phyloP scores from a whole-genome alignment of 2,329 filamentous ascomycete species.

The Pyrenophora tritici-repentis region DNA sequence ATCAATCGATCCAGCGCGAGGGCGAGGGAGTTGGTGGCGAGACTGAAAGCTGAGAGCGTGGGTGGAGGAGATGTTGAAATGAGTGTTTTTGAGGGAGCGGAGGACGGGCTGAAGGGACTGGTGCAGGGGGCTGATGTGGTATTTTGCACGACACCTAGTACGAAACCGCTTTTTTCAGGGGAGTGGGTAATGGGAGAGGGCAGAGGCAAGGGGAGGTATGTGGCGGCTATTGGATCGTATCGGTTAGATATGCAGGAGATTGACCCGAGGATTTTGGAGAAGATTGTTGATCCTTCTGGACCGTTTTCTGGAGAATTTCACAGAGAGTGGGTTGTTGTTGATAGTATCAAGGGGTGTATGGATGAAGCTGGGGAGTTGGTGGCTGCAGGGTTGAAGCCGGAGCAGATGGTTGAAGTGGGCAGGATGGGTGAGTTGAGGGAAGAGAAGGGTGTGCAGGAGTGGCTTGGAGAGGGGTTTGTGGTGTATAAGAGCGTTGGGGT shows the following conservation, averaged over 20 bases:
- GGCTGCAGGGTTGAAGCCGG: slow-evolving; percentile 39
- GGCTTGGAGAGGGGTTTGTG: slow-evolving; percentile 46
- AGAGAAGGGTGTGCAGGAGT: neutral
- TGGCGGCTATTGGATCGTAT: slow-evolving; percentile 38
- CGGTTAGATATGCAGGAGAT: slow-evolving; percentile 55
- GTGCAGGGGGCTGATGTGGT: slow-evolving; percentile 46
- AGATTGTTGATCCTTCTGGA: slow-evolving; percentile 6
- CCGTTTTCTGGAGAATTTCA: slow-evolving; percentile 2
- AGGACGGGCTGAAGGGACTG: neutral
- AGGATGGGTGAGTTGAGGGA: slow-evolving; percentile 2
- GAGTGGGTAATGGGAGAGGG: slow-evolving; percentile 34
- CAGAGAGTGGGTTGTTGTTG: slow-evolving; percentile 26
- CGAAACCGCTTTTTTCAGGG: slow-evolving; percentile 50
- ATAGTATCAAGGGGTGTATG: slow-evolving; percentile 49
- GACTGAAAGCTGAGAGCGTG: slow-evolving; percentile 6
- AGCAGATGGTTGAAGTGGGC: slow-evolving; percentile 21
- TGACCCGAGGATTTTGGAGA: slow-evolving; percentile 50
- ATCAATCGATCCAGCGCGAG: slow-evolving; percentile 29
- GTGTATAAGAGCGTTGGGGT: slow-evolving; percentile 59
- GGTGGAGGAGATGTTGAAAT: neutral
- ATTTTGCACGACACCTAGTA: slow-evolving; percentile 57
- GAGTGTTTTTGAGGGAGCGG: neutral
- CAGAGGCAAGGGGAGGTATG: slow-evolving; percentile 22
- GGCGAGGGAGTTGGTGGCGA: slow-evolving; percentile 13
- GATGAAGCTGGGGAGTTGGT: slow-evolving; percentile 56